A percentile compares a stretch with the other conserved stretches of the same genome.
Conservation (phyloP, 176 grass and related monocot genomes). For the Lolium perenne region DNA sequence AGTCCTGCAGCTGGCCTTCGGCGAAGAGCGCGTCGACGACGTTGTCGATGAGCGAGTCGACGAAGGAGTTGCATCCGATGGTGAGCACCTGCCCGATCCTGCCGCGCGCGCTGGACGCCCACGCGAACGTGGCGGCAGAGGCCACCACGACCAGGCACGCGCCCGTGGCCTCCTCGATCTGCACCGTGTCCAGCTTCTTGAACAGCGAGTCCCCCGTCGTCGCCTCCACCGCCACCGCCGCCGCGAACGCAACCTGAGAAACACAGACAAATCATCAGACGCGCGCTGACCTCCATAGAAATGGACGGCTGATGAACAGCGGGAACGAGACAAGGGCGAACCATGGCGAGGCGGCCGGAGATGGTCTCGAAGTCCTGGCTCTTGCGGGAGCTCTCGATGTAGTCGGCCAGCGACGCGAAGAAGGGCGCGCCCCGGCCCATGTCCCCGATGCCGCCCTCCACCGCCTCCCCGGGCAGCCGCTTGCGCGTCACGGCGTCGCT, state of each 20-base stretch:
- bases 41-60: conserved; percentile 94
- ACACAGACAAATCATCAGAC: too few relatives aligned
- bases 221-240: conserved; percentile 74
- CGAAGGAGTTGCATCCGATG: conserved; percentile 79
- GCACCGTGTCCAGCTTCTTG: conserved; percentile 84
- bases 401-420: conserved; percentile 90
- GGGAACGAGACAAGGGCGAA: not conserved
- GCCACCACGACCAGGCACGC: conserved; percentile 77
- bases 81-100: conserved; percentile 89
- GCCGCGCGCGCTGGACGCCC: conserved; percentile 69
- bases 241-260: conserved; percentile 67
- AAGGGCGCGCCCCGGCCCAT: conserved; percentile 52
- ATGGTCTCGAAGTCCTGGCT: conserved; percentile 94
- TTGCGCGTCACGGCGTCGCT: conserved; percentile 50
- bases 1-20: conserved; percentile 74
- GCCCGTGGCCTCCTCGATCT: conserved; percentile 80
- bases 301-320: too few relatives aligned
- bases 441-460: not conserved
- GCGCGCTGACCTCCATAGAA: not conserved
- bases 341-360: conserved; percentile 96
- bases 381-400: conserved; percentile 94
- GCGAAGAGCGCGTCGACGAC: conserved; percentile 91
- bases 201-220: conserved; percentile 92
- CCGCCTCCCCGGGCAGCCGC: conserved; percentile 20
- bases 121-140: conserved; percentile 77